Base-by-base conservation (phyloP, 2,329 filamentous ascomycete species). In the Fonsecaea pedrosoi region DNA sequence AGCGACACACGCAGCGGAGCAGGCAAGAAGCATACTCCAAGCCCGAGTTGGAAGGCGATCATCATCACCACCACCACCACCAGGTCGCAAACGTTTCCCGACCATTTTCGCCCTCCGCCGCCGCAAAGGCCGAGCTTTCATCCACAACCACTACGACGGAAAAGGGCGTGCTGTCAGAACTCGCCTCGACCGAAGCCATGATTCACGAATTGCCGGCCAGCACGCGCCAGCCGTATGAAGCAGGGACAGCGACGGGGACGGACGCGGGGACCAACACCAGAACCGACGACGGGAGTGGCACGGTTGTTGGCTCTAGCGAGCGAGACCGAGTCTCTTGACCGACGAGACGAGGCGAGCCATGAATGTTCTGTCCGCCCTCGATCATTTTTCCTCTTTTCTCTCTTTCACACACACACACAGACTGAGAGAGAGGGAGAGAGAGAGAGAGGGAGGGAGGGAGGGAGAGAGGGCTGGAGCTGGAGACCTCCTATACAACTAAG, bases 131-230 rank as follows among this genome's bases (percentile, higher is more conserved):
- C 18, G 55, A 58, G 55, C 55, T 58, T n/a, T 58, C 55, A 30
- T 18, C 18, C 13, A 25, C 4, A 25, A 25, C 25, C 25, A 25
- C 25, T 25, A 25, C 25, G 15, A 13, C 3, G 10, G 18, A 58
- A 38, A 58, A 58, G 21, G 37, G 13, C 3, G 35, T 8, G 21
- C 55, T 25, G 4, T 25, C 55, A n/a, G 55, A 58, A 21, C 55
- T 58, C 18, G 15, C 10, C 2, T 21, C n/a, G 4, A 1, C 18
- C n/a, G 37, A 42, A 10, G 7, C 55, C 21, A 32, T 58, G 9
- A 13, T 25, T 12, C 37, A 58, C 55, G 55, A 58, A 42, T 21
- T 58, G 18, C 55, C 55, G n/a, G 35, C 37, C 18, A 58, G 55
- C 4, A 58, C 9, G 13, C 55, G 42, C 13, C 55, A 58, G 37